Evolutionary conservation across 2,329 filamentous ascomycete genomes (phyloP).

Genomic region (Thelonectria discophora): DNA sequence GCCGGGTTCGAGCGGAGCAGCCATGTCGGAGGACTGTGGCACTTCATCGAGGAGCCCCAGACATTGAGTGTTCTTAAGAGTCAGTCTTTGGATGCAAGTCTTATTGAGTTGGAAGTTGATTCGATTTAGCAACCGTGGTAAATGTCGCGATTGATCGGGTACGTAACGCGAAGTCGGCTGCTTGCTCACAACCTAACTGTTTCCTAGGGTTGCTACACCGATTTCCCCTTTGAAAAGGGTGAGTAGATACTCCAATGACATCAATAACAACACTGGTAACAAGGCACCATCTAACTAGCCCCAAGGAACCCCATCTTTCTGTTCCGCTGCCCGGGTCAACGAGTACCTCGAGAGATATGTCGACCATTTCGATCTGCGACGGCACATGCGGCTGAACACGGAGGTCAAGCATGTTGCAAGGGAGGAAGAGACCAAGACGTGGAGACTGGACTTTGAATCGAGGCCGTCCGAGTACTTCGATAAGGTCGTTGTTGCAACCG

Average conservation of each 20-base stretch:
- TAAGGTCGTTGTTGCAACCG: constrained; percentile 51
- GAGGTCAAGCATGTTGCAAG: constrained; percentile 33
- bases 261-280: constrained; percentile 4
- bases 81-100: constrained; percentile 31
- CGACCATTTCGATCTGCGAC: constrained; percentile 45
- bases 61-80: constrained; percentile 48
- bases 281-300: no score
- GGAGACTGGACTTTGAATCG: constrained; percentile 43
- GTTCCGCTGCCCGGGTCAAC: constrained; percentile 41
- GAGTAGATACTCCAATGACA: constrained; percentile 13
- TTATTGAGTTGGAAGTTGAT: neutral
- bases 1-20: constrained; percentile 54
- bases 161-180: constrained; percentile 1
- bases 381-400: constrained; percentile 42
- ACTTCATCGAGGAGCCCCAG: constrained; percentile 48
- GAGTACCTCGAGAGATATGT: constrained; percentile 48
- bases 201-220: constrained; percentile 48
- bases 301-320: constrained; percentile 35
- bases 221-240: constrained; percentile 48
- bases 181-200: constrained; percentile 1
- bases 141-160: constrained; percentile 39
- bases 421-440: constrained; percentile 31
- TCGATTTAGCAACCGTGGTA: constrained; percentile 37
- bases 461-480: constrained; percentile 43
- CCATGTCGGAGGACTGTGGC: constrained; percentile 55